phyloP scores from a whole-genome alignment of 495 filamentous ascomycete species.

The Lasiosphaeris hirsuta region DNA sequence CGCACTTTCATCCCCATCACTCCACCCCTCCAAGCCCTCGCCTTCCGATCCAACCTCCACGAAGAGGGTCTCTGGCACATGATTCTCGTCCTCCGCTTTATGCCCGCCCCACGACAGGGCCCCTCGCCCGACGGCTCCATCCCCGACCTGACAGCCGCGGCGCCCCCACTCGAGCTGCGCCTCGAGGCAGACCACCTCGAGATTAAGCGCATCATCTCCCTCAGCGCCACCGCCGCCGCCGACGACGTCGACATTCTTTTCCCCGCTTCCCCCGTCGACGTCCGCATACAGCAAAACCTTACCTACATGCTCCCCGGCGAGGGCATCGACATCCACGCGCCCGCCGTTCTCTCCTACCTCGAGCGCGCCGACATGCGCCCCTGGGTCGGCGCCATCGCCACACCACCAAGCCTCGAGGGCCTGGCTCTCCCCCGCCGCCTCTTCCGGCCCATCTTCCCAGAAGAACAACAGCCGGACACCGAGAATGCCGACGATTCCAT shows the following conservation, averaged over 20 bases:
- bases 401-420: constrained; percentile 31
- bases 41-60: constrained; percentile 18
- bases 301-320: constrained; percentile 24
- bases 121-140: neutral
- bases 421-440: constrained; percentile 37
- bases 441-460: neutral
- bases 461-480: neutral
- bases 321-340: constrained; percentile 15
- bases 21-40: constrained; percentile 21
- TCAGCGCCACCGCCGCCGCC: constrained; percentile 22
- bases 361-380: constrained; percentile 33
- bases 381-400: constrained; percentile 30
- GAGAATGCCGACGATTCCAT: constrained; percentile 20
- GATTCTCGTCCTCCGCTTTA: constrained; percentile 26
- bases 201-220: constrained; percentile 16
- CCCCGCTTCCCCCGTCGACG: constrained; percentile 37
- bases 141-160: constrained; percentile 6
- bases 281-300: constrained; percentile 37
- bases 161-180: constrained; percentile 37
- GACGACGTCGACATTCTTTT: constrained; percentile 29
- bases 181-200: constrained; percentile 30
- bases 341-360: constrained; percentile 37
- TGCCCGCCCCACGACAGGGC: constrained; percentile 19
- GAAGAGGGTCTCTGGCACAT: constrained; percentile 25
- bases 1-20: constrained; percentile 27